Evolutionary conservation across 2,329 filamentous ascomycete genomes (phyloP).

Genomic region (Davidsoniella eucalypti): DNA sequence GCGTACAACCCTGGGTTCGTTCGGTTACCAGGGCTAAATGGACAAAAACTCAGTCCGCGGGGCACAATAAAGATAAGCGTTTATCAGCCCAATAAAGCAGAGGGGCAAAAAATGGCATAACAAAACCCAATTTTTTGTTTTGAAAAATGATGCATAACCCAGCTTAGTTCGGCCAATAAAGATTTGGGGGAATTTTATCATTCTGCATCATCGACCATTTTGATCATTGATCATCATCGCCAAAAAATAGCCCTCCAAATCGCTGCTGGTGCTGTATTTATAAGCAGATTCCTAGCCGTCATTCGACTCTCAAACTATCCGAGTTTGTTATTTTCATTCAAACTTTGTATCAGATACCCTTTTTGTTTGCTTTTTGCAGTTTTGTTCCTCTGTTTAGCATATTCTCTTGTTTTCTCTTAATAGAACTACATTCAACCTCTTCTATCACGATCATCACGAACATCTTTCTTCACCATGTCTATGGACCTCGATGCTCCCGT

Average conservation of each 20-base stretch:
- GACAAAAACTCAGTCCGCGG: conserved; percentile 6
- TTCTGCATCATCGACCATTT: conserved; percentile 8
- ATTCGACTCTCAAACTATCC: not conserved
- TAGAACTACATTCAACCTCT: not conserved
- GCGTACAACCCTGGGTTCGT: no score
- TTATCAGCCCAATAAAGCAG: conserved; percentile 9
- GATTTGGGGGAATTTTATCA: conserved; percentile 7
- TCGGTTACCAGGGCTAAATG: no score
- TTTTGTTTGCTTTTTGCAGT: not conserved
- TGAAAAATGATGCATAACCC: not conserved
- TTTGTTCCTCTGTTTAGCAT: not conserved
- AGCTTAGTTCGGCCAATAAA: not conserved
- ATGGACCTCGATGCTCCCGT: conserved; percentile 31
- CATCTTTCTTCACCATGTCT: conserved; percentile 17
- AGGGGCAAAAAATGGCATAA: conserved; percentile 9
- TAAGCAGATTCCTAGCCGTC: not conserved
- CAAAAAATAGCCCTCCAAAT: not conserved
- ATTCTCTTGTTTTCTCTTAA: not conserved
- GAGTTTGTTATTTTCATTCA: not conserved
- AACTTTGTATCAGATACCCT: not conserved
- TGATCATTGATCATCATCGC: not conserved
- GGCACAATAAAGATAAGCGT: conserved; percentile 10
- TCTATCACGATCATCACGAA: not conserved
- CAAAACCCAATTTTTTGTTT: no score
- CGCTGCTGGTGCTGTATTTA: not conserved